Evolutionary conservation across 441 rosid species (phyloP), one percentile per base, ranked within the genome.

Genomic region (Populus hybrid): DNA sequence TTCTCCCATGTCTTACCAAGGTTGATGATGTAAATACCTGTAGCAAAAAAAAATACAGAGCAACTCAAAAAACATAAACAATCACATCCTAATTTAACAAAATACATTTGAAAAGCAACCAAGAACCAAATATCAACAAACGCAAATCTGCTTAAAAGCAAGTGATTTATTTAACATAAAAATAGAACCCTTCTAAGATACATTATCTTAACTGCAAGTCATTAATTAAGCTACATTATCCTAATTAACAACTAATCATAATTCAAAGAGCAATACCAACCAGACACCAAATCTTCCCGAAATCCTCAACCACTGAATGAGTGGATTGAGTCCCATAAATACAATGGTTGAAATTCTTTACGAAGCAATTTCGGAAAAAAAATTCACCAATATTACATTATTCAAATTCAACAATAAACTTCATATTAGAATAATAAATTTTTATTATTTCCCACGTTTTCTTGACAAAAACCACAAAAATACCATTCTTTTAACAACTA

Each of bases 1-100:
- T 95, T 95, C 9, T 95, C 99, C 99, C 97, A 95, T 23, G 98
- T 95, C 78, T 92, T 93, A 0, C 99, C 99, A 0, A 95, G 96
- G 74, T 95, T 95, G 64, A 95, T 88, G 24, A 95, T 95, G 81
- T 93, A 92, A 42, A 93, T 93, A 8, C 99, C 98, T 93, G 35
- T 9, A 38, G 3, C 23, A 69, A 9, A 14, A 69, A 9, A 14
- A 6, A 29, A 18, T 23, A 14, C 10, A 21, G 68, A 12, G 24
- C 50, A 67, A 28, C 16, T 59, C 0, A 93, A 9, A n/a, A 61
- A 23, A 21, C 26, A 9, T 10, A 9, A 61, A 1, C 65, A 61
- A 61, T 24, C 26, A 61, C 28, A 61, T 8, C 65, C 28, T 9
- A 61, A 21, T 9, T 61, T 23, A 21, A 8, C 65, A 21, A 23